phyloP scores from a whole-genome alignment of 1,284 basidiomycete genomes.

The Cutaneotrichosporon curvatum region DNA sequence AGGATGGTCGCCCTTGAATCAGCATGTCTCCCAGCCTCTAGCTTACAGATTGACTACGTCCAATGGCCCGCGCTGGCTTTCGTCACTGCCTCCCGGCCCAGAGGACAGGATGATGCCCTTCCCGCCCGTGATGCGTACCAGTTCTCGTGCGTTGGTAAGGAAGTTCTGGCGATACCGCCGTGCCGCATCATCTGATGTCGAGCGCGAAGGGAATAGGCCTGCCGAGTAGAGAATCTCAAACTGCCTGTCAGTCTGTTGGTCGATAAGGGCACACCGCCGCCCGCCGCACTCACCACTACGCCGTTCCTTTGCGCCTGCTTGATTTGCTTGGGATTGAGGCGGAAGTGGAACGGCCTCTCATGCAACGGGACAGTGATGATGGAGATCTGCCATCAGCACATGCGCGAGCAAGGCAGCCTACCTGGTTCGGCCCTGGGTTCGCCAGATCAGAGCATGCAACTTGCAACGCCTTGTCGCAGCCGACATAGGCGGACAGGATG shows the following conservation, averaged over 20 bases:
- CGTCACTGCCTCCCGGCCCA: constrained; percentile 30
- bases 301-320: constrained; percentile 42
- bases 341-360: constrained; percentile 40
- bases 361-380: constrained; percentile 45
- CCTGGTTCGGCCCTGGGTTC: constrained; percentile 44
- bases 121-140: constrained; percentile 41
- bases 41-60: constrained; percentile 44
- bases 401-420: constrained; percentile 12
- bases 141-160: constrained; percentile 42
- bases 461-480: constrained; percentile 42
- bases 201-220: constrained; percentile 34
- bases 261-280: not conserved
- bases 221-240: constrained; percentile 44
- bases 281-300: constrained; percentile 36
- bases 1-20: constrained; percentile 34
- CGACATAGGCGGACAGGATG: constrained; percentile 38
- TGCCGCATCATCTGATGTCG: constrained; percentile 23
- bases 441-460: constrained; percentile 42
- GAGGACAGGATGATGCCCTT: constrained; percentile 43
- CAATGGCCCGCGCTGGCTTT: constrained; percentile 33
- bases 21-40: not conserved
- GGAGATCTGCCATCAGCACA: constrained; percentile 28
- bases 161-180: constrained; percentile 42
- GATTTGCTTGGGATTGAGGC: constrained; percentile 41
- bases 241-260: constrained; percentile 18